Conservation (phyloP, 179 eudicot genomes). For the Vitellaria paradoxa region DNA sequence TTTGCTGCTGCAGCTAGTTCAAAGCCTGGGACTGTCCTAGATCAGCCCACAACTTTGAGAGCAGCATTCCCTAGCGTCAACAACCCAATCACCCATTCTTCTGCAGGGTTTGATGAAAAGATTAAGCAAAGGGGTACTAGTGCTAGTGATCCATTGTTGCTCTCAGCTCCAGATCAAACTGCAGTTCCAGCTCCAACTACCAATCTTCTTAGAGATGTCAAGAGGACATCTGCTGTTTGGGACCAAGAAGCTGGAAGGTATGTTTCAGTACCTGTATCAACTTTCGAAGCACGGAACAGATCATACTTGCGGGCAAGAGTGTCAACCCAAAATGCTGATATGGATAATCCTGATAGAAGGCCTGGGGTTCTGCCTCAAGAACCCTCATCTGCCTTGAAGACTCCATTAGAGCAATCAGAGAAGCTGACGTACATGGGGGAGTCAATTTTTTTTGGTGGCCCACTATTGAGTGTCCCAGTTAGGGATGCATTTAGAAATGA, state of each 20-base stretch:
- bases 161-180: conserved; percentile 32
- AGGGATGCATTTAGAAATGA: conserved; percentile 45
- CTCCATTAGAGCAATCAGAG: conserved; percentile 51
- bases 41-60: conserved; percentile 33
- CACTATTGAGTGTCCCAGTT: conserved; percentile 56
- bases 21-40: conserved; percentile 29
- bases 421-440: conserved; percentile 71
- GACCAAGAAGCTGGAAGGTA: conserved; percentile 97
- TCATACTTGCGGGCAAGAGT: conserved; percentile 28
- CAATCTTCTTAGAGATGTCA: conserved; percentile 68
- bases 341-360: conserved; percentile 30
- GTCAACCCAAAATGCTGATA: conserved; percentile 33
- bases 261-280: conserved; percentile 70
- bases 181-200: conserved; percentile 26
- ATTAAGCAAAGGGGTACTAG: conserved; percentile 45
- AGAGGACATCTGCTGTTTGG: conserved; percentile 85
- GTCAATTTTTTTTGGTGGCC: conserved; percentile 91
- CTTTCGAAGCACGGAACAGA: conserved; percentile 52
- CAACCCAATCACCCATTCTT: conserved; percentile 24
- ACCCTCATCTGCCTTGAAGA: conserved; percentile 32
- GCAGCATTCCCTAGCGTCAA: conserved; percentile 21
- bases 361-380: conserved; percentile 36
- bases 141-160: conserved; percentile 46
- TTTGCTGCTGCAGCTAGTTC: conserved; percentile 22
- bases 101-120: conserved; percentile 50